These are phyloP conservation scores for Sorghum bicolor DNA, from an alignment of 176 grass and related monocot species.

Conservation along the genomic window Sorghum_bicolor_NCBIv3 NC_012873.2:63530501-63531000, in stretches of 20 bases:
- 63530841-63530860: neutral
- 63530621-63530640: neutral
- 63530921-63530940: neutral
- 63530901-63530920: neutral
- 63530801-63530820: neutral
- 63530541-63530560: neutral
- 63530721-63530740: too few relatives aligned
- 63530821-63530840: too few relatives aligned
- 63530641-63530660: neutral
- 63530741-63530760: neutral
- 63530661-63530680: constrained; percentile 15
- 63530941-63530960: too few relatives aligned
- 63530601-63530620: neutral
- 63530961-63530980: neutral
- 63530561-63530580: neutral
- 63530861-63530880: neutral
- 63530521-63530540: constrained; percentile 4
- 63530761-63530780: constrained; percentile 13
- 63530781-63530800: neutral
- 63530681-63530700: neutral
- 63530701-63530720: neutral
- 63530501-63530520: neutral
- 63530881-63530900: constrained; percentile 1
- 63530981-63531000: neutral
- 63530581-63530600: too few relatives aligned